Conservation (phyloP, 1,139 yeast genomes). For the Hyphopichia khmerensis region DNA sequence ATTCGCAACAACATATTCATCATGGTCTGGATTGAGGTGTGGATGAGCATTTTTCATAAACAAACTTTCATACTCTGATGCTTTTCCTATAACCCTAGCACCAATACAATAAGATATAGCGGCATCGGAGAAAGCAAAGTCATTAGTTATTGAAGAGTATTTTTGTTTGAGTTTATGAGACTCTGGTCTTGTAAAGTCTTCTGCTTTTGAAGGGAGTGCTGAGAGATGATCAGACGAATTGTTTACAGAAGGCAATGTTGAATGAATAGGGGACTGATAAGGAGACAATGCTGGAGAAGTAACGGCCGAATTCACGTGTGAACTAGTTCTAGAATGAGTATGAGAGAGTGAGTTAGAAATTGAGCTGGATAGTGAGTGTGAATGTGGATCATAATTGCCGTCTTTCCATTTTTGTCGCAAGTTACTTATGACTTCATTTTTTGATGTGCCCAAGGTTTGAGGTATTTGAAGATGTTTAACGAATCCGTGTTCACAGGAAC, state of each 20-base stretch:
- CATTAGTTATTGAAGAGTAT: constrained; percentile 27
- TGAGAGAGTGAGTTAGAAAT: neutral
- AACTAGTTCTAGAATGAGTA: neutral
- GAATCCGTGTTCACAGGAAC: constrained; percentile 35
- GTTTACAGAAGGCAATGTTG: neutral
- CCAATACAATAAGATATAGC: constrained; percentile 35
- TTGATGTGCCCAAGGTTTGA: constrained; percentile 34
- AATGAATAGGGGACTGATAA: neutral
- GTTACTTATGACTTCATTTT: constrained; percentile 25
- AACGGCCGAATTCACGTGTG: constrained; percentile 6
- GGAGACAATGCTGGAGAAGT: constrained; percentile 3
- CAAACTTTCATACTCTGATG: constrained; percentile 25
- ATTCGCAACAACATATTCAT: constrained; percentile 39
- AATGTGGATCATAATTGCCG: constrained; percentile 3
- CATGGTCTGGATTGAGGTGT: constrained; percentile 16
- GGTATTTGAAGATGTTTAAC: constrained; percentile 38
- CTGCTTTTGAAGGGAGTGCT: neutral
- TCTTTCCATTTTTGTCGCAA: constrained; percentile 29
- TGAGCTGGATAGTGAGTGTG: constrained; percentile 7
- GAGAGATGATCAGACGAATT: constrained; percentile 1
- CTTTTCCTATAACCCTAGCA: constrained; percentile 38
- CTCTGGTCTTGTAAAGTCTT: neutral
- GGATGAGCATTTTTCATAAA: constrained; percentile 15
- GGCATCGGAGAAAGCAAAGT: constrained; percentile 31
- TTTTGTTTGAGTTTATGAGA: constrained; percentile 6